Percentiles rank a stretch among this genome's conserved stretches.
Evolutionary conservation across 805 yeast genomes (phyloP).

Genomic region (Kodamaea hsintzibuensis): DNA sequence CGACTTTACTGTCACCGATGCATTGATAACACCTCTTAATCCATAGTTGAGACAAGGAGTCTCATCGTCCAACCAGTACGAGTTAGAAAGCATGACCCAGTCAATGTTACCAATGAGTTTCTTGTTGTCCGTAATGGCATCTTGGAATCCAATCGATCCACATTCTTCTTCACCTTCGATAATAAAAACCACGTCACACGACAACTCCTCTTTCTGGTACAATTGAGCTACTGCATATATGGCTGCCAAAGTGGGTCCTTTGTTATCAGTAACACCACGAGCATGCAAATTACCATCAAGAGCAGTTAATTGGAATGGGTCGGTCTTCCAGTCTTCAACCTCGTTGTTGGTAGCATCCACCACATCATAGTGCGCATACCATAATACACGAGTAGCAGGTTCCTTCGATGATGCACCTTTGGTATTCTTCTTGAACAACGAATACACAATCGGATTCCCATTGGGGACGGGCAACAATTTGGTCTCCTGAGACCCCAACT

Average conservation of each 20-base stretch:
- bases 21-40: constrained; percentile 85
- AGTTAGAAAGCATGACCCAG: constrained; percentile 87
- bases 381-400: constrained; percentile 50
- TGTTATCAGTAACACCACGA: constrained; percentile 92
- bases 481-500: constrained; percentile 69
- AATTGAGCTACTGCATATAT: constrained; percentile 83
- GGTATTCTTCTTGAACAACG: constrained; percentile 57
- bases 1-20: constrained; percentile 66
- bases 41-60: constrained; percentile 95
- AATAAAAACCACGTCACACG: constrained; percentile 75
- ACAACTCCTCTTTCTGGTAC: constrained; percentile 48
- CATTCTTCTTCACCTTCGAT: constrained; percentile 96
- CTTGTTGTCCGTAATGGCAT: constrained; percentile 55
- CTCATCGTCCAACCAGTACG: constrained; percentile 89
- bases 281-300: constrained; percentile 85
- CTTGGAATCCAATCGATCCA: constrained; percentile 84
- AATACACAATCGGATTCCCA: constrained; percentile 86
- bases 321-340: constrained; percentile 66
- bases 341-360: constrained; percentile 66
- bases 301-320: constrained; percentile 76
- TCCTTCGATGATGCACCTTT: background rate
- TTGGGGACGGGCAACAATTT: constrained; percentile 69
- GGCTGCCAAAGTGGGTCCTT: constrained; percentile 89
- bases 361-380: constrained; percentile 97
- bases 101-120: constrained; percentile 69